Evolutionary conservation across 805 yeast species (phyloP).

Genomic region (Candida caryicola): DNA sequence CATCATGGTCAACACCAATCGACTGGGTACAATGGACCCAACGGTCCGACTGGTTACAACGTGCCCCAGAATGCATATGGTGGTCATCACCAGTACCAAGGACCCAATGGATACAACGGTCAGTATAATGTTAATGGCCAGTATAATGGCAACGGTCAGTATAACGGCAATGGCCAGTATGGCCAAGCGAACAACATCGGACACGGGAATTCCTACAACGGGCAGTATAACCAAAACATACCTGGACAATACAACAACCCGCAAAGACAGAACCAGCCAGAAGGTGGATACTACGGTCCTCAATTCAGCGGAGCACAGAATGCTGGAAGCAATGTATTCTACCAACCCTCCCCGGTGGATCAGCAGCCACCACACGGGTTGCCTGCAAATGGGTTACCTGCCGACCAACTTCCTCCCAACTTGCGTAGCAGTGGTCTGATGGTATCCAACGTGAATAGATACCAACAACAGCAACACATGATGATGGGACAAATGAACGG

Average conservation of each 20-base stretch:
- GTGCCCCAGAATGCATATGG: background rate
- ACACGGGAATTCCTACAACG: background rate
- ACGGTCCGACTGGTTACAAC: constrained; percentile 1
- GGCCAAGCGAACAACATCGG: no score
- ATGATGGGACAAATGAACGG: no score
- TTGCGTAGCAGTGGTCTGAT: constrained; percentile 21
- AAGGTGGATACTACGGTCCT: no score
- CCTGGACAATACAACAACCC: background rate
- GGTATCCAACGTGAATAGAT: constrained; percentile 13
- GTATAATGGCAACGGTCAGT: no score
- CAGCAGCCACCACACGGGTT: constrained; percentile 33
- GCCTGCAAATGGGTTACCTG: constrained; percentile 28
- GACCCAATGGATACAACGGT: background rate
- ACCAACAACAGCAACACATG: constrained; percentile 15
- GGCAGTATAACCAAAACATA: background rate
- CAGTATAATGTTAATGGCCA: no score
- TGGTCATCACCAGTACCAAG: background rate
- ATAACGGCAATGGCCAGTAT: no score
- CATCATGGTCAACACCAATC: constrained; percentile 6
- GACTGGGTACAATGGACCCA: background rate
- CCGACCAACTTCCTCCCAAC: constrained; percentile 23
- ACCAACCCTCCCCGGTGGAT: constrained; percentile 15
- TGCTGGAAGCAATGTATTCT: background rate
- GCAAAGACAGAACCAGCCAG: background rate
- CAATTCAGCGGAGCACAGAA: no score